phyloP scores from a whole-genome alignment of 768 basidiomycete genomes.

The Calocera viscosa region DNA sequence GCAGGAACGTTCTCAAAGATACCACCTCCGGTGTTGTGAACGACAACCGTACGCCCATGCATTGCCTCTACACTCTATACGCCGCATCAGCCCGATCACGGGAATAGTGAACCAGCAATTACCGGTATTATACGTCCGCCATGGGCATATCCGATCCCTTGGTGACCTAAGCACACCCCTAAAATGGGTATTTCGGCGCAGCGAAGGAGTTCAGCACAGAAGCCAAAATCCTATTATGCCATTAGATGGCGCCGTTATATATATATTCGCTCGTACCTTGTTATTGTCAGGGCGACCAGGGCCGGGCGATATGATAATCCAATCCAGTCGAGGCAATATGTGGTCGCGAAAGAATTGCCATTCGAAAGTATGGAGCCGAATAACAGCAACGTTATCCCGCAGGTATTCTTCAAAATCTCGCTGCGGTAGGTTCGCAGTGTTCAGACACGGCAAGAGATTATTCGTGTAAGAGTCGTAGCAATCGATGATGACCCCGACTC shows the following conservation, averaged over 20 bases:
- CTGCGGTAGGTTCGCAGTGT: background rate
- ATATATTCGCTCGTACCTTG: background rate
- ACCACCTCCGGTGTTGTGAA: background rate
- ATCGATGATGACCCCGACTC: constrained; percentile 1
- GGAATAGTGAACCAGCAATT: background rate
- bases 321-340: background rate
- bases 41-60: background rate
- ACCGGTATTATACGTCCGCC: background rate
- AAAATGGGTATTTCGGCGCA: background rate
- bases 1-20: background rate
- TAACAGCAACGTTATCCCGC: background rate
- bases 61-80: background rate
- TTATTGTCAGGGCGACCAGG: background rate
- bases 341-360: background rate
- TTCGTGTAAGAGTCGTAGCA: constrained; percentile 5
- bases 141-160: background rate
- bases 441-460: background rate
- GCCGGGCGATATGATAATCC: background rate
- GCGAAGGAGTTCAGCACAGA: constrained; percentile 1
- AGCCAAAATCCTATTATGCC: background rate
- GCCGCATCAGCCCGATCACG: background rate
- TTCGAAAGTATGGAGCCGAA: background rate
- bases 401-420: background rate
- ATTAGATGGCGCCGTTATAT: background rate
- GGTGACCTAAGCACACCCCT: background rate